Conservation (phyloP, 1,284 basidiomycete species). For the Microbotryum saponariae region DNA sequence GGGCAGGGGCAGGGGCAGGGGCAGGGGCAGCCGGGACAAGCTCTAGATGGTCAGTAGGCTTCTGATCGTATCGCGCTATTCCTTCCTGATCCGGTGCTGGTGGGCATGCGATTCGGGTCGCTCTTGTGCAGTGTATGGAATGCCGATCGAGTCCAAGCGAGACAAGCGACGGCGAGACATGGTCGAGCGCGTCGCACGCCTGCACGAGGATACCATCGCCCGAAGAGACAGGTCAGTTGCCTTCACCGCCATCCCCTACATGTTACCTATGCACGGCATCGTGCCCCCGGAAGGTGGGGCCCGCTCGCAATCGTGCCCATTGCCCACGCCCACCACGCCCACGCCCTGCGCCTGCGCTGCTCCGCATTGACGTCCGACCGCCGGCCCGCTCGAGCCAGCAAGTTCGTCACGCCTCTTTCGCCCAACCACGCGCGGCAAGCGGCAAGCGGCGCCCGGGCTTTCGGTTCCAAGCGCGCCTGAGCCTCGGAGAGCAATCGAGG, state of each 20-base stretch:
- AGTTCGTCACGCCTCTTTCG: slow-evolving; percentile 41
- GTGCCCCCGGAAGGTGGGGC: neutral
- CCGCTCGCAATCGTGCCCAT: neutral
- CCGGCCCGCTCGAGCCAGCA: slow-evolving; percentile 35
- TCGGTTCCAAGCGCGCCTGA: slow-evolving; percentile 39
- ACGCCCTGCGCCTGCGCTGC: neutral
- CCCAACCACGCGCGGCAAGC: slow-evolving; percentile 35
- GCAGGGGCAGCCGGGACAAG: neutral
- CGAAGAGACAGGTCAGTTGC: slow-evolving; percentile 45
- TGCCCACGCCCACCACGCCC: neutral
- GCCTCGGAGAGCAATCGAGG: slow-evolving; percentile 44
- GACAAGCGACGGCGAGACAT: slow-evolving; percentile 48
- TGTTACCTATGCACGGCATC: neutral
- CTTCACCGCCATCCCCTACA: too few relatives aligned
- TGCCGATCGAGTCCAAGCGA: slow-evolving; percentile 40
- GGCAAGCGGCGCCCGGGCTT: too few relatives aligned
- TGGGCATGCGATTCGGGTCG: neutral
- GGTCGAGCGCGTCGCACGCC: slow-evolving; percentile 46
- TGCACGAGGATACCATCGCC: slow-evolving; percentile 46
- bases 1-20: too few relatives aligned
- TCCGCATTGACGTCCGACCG: neutral
- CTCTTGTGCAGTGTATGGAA: neutral
- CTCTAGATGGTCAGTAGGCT: neutral
- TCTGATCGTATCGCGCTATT: neutral
- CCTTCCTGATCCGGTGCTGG: neutral